Conservation (phyloP, 306 rosid genomes). For the Alnus rubra region DNA sequence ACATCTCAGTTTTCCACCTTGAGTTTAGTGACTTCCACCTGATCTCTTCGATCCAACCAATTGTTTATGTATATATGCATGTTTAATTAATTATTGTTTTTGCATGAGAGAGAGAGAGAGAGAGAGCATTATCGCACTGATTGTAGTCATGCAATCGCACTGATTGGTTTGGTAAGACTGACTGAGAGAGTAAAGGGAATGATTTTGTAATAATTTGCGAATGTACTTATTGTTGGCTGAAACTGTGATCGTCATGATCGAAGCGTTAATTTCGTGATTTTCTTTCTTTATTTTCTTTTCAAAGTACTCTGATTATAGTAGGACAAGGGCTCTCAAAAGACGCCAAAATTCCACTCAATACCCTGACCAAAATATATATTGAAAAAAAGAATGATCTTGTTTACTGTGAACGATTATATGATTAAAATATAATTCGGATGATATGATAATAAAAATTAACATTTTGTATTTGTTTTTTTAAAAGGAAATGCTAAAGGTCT, state of each 20-base stretch:
- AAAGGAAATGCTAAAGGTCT: too few species aligned
- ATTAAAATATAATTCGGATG: too few species aligned
- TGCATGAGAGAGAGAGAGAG: slow-evolving; percentile 21
- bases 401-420: too few species aligned
- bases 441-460: too few species aligned
- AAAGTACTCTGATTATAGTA: neutral
- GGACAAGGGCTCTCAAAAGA: slow-evolving; percentile 45
- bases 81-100: slow-evolving; percentile 4
- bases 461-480: too few species aligned
- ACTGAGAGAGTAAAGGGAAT: slow-evolving; percentile 25
- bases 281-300: neutral
- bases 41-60: slow-evolving; percentile 10
- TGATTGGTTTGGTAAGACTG: slow-evolving; percentile 26
- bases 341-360: slow-evolving; percentile 42
- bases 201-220: slow-evolving; percentile 46
- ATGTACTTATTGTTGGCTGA: slow-evolving; percentile 15
- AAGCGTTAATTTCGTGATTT: slow-evolving; percentile 22
- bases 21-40: slow-evolving; percentile 66
- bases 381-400: too few species aligned
- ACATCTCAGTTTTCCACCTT: slow-evolving; percentile 23
- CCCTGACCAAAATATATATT: neutral
- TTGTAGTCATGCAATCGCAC: slow-evolving; percentile 18
- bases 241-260: neutral
- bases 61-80: slow-evolving; percentile 6
- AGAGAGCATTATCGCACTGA: neutral